Conservation (phyloP, 108 stramenopile genomes). For the Nannochloropsis gaditana region DNA sequence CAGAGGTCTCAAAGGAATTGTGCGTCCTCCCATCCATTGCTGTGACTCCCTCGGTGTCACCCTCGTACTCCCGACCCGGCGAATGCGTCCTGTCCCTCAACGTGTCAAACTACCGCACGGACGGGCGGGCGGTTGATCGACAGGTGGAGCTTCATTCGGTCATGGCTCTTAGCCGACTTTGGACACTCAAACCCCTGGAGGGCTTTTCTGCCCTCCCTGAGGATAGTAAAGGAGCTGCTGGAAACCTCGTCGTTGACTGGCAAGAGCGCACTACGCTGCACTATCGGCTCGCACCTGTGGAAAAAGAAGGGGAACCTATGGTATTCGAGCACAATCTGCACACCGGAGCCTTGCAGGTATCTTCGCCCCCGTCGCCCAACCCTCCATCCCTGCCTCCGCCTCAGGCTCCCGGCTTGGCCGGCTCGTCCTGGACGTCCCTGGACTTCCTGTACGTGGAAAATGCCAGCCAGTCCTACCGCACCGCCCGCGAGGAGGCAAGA, state of each 20-base stretch:
- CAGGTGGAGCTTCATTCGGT: constrained; percentile 24
- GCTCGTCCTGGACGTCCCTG: background rate
- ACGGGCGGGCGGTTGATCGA: constrained; percentile 18
- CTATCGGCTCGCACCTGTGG: constrained; percentile 32
- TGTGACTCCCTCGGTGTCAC: constrained; percentile 28
- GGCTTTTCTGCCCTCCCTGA: background rate
- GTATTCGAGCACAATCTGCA: constrained; percentile 16
- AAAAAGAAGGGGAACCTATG: background rate
- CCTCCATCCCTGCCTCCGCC: background rate
- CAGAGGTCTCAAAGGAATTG: constrained; percentile 28
- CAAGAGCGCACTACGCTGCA: constrained; percentile 43
- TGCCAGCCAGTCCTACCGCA: constrained; percentile 1
- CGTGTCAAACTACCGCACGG: constrained; percentile 37
- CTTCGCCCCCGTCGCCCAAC: background rate
- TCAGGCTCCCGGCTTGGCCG: background rate
- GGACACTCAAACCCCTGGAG: background rate
- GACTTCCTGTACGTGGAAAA: background rate
- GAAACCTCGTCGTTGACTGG: constrained; percentile 24
- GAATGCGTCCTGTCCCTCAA: constrained; percentile 42
- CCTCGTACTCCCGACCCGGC: constrained; percentile 25
- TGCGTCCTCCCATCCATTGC: constrained; percentile 40
- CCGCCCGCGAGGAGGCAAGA: background rate
- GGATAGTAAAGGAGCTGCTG: background rate
- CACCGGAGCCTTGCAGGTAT: background rate
- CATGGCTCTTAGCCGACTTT: background rate